phyloP scores from a whole-genome alignment of 2,329 filamentous ascomycete species.

The Lizonia empirigonia region DNA sequence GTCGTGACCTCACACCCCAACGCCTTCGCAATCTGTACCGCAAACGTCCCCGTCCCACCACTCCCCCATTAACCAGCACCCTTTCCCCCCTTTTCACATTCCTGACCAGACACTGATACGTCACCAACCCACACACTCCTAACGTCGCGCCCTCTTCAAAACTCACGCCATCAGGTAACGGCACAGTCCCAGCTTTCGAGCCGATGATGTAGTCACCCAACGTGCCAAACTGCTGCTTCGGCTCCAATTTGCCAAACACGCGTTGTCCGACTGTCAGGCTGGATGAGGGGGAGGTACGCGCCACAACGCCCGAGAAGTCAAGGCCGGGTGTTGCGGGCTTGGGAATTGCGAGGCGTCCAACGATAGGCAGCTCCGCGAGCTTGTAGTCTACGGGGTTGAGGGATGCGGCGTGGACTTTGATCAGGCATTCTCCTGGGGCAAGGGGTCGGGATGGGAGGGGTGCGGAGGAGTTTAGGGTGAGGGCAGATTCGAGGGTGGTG shows the following conservation, averaged over 20 bases:
- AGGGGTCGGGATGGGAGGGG: conserved; percentile 15
- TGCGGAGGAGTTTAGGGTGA: conserved; percentile 17
- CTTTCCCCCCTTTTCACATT: conserved; percentile 48
- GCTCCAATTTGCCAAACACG: conserved; percentile 33
- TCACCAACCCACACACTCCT: conserved; percentile 30
- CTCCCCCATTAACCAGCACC: conserved; percentile 68
- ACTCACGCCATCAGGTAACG: conserved; percentile 19
- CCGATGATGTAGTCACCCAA: conserved; percentile 31
- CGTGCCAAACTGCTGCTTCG: conserved; percentile 28
- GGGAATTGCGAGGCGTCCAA: conserved; percentile 25
- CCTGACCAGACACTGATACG: conserved; percentile 25
- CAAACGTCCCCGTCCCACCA: conserved; percentile 65
- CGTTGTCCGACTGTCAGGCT: conserved; percentile 21
- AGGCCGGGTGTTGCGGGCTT: conserved; percentile 32
- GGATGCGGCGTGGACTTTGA: conserved; percentile 25
- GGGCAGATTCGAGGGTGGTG: conserved; percentile 20
- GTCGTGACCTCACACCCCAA: conserved; percentile 63
- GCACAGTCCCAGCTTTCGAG: conserved; percentile 23
- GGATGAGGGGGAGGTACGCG: conserved; percentile 4
- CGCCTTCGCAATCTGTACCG: conserved; percentile 66
- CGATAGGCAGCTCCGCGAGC: conserved; percentile 24
- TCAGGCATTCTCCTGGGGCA: conserved; percentile 16
- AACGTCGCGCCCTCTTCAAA: conserved; percentile 25
- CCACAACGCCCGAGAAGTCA: conserved; percentile 27
- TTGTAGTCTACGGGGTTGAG: conserved; percentile 37